These are phyloP conservation scores for Annona cherimola DNA, from an alignment of 164 flowering plant species.

Conservation along the genomic window DNA sequence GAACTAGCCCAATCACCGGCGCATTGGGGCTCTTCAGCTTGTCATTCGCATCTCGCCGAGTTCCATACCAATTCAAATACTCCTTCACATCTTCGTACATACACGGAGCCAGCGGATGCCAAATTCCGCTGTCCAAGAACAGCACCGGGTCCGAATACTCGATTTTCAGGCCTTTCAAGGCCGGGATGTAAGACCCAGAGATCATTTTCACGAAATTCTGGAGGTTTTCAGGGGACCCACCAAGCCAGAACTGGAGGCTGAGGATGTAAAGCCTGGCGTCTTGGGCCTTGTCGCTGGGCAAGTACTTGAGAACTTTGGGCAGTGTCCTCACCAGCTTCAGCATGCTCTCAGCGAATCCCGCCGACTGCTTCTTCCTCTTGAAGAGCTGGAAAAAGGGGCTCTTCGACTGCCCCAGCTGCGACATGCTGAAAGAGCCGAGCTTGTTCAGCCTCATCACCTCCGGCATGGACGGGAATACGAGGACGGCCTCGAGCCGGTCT, in stretches of 20 bases:
- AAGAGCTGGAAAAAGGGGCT: constrained; percentile 92
- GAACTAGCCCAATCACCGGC: constrained; percentile 69
- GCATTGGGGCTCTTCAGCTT: constrained; percentile 65
- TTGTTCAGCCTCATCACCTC: constrained; percentile 98
- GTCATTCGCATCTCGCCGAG: constrained; percentile 80
- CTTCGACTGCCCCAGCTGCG: constrained; percentile 95
- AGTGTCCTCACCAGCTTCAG: constrained; percentile 94
- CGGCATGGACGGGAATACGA: constrained; percentile 99
- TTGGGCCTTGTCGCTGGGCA: constrained; percentile 97
- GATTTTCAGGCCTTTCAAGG: constrained; percentile 63
- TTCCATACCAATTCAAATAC: constrained; percentile 94
- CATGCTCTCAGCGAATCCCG: constrained; percentile 94
- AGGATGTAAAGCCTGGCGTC: constrained; percentile 92
- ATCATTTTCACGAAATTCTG: constrained; percentile 93
- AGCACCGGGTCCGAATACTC: constrained; percentile 90
- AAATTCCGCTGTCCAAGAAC: constrained; percentile 85
- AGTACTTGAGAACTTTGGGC: constrained; percentile 95
- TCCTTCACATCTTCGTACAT: constrained; percentile 99
- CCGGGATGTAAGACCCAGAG: constrained; percentile 89
- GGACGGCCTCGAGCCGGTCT: constrained; percentile 89
- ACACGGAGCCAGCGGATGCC: constrained; percentile 98
- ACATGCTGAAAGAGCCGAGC: constrained; percentile 92
- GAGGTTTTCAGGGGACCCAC: constrained; percentile 95
- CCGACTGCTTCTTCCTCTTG: constrained; percentile 81
- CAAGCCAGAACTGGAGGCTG: constrained; percentile 98